These are phyloP conservation scores for Pseudogymnoascus sp. DNA, from an alignment of 2,329 filamentous ascomycete species.

Conservation along the genomic window DNA sequence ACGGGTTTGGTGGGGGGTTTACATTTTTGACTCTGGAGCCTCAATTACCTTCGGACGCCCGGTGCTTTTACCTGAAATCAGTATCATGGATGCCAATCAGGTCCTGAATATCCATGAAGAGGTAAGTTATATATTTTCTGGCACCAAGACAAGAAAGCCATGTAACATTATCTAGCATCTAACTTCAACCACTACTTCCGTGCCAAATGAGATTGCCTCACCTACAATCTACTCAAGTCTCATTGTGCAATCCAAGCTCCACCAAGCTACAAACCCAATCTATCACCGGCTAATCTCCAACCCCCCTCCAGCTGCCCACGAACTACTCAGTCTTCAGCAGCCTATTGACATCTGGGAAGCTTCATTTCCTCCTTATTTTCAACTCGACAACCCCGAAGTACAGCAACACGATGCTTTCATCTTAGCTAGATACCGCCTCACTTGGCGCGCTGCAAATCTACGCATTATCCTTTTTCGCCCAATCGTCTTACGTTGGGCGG, in stretches of 20 bases:
- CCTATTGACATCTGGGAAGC: conserved; percentile 36
- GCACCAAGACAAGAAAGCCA: neutral
- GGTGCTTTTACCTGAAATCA: conserved; percentile 14
- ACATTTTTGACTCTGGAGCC: conserved; percentile 39
- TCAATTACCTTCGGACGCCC: conserved; percentile 39
- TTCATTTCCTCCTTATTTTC: conserved; percentile 33
- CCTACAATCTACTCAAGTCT: conserved; percentile 37
- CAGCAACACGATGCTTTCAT: conserved; percentile 31
- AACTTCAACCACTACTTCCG: conserved; percentile 28
- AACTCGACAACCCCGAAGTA: conserved; percentile 25
- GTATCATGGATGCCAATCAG: conserved; percentile 14
- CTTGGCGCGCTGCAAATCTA: conserved; percentile 37
- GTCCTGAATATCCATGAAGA: conserved; percentile 18
- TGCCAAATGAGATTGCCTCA: conserved; percentile 30
- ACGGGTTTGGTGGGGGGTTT: conserved; percentile 37
- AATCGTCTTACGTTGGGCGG: conserved; percentile 34
- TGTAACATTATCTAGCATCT: conserved; percentile 22
- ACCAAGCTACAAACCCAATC: conserved; percentile 35
- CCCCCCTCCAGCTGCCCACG: conserved; percentile 33
- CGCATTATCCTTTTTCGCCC: conserved; percentile 36
- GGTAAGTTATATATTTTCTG: conserved; percentile 5
- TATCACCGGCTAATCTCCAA: conserved; percentile 37
- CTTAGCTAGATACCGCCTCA: conserved; percentile 29
- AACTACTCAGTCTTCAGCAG: conserved; percentile 33
- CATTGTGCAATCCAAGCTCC: conserved; percentile 34